Base-by-base conservation (phyloP, 2,329 filamentous ascomycete genomes). In the Ophiostoma populinum region DNA sequence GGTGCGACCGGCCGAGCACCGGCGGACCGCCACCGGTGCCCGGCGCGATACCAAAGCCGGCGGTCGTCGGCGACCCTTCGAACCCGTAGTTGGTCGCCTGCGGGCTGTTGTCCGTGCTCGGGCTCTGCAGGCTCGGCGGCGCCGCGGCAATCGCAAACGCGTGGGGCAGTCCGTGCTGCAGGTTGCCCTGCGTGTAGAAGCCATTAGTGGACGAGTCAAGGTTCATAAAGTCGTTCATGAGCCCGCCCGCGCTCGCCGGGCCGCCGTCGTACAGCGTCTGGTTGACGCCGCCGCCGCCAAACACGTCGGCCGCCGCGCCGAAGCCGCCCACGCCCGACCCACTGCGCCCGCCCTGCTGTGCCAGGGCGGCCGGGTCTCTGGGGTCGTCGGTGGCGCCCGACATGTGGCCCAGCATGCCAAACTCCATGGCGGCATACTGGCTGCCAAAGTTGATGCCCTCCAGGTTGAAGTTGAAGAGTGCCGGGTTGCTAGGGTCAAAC, bases 391-490 rank as follows among this genome's bases (percentile, higher is more conserved):
- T 79, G 11, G 80, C 80, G n/a, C 80, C 83, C 40, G 82, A 83
- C 80, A 98, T 92, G 53, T 95, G 87, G 19, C 83, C 85, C 0
- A 98, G 70, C 70, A 95, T 94, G 36, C 85, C 80, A 53, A 95
- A 94, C 54, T 95, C 90, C 54, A 93, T 67, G 13, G 86, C 87
- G 40, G 86, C 87, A 51, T 95, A 98, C 44, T 92, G 83, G 51
- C 90, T 95, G 37, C 85, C 86, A 54, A 95, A 98, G 52, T 90
- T 90, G 52, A 94, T 69, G 40, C 83, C 85, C 37, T 92, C 85
- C 9, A 94, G 71, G 52, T 95, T 86, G 54, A 95, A 93, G 52
- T 94, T 94, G 67, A 92, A 94, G 37, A 93, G 59, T 1, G 85
- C 80, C 4, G 86, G 83, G 51, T 95, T 90, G 50, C 81, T 90